Percentiles rank a stretch among this genome's conserved stretches.
Conservation (phyloP, 2,329 filamentous ascomycete species). For the Cytospora paraplurivora region DNA sequence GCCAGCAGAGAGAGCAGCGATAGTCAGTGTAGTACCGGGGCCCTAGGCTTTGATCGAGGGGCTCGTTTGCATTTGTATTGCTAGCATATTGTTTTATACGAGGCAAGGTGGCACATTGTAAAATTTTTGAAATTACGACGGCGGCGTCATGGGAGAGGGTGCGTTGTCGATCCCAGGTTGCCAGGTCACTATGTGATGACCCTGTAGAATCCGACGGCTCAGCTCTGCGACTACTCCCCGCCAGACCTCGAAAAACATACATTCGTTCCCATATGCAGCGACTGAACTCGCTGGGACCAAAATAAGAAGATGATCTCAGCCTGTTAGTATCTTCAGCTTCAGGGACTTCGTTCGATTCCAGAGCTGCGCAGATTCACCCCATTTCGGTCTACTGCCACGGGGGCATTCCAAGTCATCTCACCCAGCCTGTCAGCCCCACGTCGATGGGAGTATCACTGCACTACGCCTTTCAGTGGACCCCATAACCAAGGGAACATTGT, state of each 20-base stretch:
- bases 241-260: too few species aligned
- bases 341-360: too few species aligned
- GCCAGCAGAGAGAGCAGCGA: background rate
- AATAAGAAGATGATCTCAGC: too few species aligned
- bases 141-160: conserved; percentile 1
- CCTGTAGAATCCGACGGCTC: background rate
- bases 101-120: conserved; percentile 23
- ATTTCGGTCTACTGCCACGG: too few species aligned
- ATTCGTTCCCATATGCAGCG: too few species aligned
- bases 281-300: too few species aligned
- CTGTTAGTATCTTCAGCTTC: too few species aligned
- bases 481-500: background rate
- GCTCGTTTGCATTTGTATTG: conserved; percentile 27
- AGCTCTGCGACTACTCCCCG: background rate
- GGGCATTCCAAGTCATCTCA: conserved; percentile 1
- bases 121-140: conserved; percentile 20
- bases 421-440: conserved; percentile 5
- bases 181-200: background rate
- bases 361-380: too few species aligned
- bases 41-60: conserved; percentile 19
- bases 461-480: background rate
- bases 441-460: conserved; percentile 9
- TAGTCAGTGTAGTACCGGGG: conserved; percentile 10
- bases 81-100: conserved; percentile 25
- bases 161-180: background rate